Base-by-base conservation (phyloP, 352 stramenopile genomes). In the Aphanomyces euteiches region DNA sequence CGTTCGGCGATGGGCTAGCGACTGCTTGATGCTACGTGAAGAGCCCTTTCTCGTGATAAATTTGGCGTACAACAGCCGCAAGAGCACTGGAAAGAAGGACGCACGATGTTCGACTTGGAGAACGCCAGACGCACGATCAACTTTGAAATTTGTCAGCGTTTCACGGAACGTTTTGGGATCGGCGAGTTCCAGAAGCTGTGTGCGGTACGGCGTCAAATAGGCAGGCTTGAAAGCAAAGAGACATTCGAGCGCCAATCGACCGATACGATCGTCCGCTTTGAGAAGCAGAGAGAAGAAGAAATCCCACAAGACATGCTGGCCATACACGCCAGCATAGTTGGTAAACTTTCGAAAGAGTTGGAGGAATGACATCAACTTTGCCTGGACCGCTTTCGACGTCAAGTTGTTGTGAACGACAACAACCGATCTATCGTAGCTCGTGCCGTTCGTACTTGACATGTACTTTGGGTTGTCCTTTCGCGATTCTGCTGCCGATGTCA, bases 51-150 rank as follows among this genome's bases (percentile, higher is more conserved):
- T 89, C 54, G 89, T 91, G 28, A 96, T 79, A 47, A 94, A 95
- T 67, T 96, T 95, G 6, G 90, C 91, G 75, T 96, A 98, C 56
- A 98, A 66, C 41, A 98, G 48, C 12, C 92, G 84, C 66, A 96
- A 79, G 8, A 98, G 76, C 3, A 98, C 81, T 6, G 91, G 92
- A 5, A 97, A 43, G 7, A 97, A 77, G 41, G 81, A 77, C 0
- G 66, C 72, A 3, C 90, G 86, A 64, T 98, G 92, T 54, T 96
- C 89, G 5, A 77, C 77, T 21, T 94, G 76, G 36, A 98, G 79
- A 7, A 87, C 47, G 15, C 85, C 80, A 0, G 84, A 78, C n/a
- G 81, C 81, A 2, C 85, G 74, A 34, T 81, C 81, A 68, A 97
- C 83, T 64, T 90, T 90, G 73, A 97, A 96, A 15, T 79, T 94